Base-by-base conservation (phyloP, 441 rosid species). In the Adansonia gregorii region DNA sequence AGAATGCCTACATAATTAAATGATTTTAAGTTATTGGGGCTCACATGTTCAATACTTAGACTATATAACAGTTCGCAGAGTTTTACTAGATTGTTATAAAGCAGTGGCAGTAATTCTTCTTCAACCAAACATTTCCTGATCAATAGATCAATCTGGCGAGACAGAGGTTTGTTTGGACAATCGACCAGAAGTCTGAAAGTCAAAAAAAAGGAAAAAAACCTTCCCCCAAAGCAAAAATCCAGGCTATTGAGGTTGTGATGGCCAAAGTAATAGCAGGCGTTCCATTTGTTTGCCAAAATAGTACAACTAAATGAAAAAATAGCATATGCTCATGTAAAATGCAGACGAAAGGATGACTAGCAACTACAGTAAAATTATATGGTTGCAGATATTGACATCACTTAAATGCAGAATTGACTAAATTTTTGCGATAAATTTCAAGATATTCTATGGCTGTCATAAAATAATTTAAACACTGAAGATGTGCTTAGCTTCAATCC, bases 11-110 rank as follows among this genome's bases (percentile, higher is more conserved):
- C 55, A 51, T 51, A 4, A 51, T 51, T 51, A 51, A n/a, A 51
- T 3, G 17, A 2, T 1, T 51, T 51, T 51, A 51, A 2, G 56
- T 52, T 52, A 12, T 17, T 27, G 35, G 35, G 35, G 14, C 14
- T 14, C 55, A 17, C 19, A 15, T 0, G 56, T 52, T 6, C 14
- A 52, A 52, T 52, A 52, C 56, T 52, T 15, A 52, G 56, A n/a
- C n/a, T 52, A 14, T 8, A 69, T 64, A 12, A n/a, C 27, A 8
- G n/a, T 51, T 24, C 8, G 59, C 0, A 2, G 4, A 15, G 61
- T 67, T 67, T 67, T 52, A 24, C 60, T 7, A 51, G 46, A 49
- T 3, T 12, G 61, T 70, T 51, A 49, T 27, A 20, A 68, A 68
- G 9, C 22, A 48, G 5, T 22, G 58, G 8, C 54, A 67, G n/a